phyloP scores from a whole-genome alignment of 2,329 filamentous ascomycete genomes.

The Neopestalotiopsis sp. region DNA sequence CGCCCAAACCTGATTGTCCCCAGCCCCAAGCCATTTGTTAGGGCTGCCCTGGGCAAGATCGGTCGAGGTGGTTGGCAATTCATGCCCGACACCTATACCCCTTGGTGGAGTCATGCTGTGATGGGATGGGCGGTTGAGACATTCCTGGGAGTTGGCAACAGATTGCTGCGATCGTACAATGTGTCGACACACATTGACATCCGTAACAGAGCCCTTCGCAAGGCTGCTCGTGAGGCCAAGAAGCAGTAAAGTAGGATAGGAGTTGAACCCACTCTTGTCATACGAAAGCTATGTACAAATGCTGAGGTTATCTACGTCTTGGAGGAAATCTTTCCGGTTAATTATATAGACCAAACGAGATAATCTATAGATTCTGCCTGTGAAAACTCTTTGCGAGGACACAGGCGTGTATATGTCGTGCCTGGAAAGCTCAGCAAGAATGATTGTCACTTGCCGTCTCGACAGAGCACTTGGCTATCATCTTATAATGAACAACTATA shows the following conservation, averaged over 20 bases:
- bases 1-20: constrained; percentile 80
- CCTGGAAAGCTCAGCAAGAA: too few species aligned
- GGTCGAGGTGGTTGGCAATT: constrained; percentile 81
- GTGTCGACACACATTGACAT: constrained; percentile 82
- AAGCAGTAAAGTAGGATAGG: constrained; percentile 49
- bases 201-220: constrained; percentile 79
- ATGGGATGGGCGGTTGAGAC: constrained; percentile 83
- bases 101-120: constrained; percentile 89
- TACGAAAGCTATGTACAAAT: neutral
- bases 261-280: neutral
- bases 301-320: neutral
- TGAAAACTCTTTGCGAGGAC: too few species aligned
- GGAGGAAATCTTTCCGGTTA: neutral
- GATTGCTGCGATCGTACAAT: constrained; percentile 55
- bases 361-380: too few species aligned
- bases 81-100: constrained; percentile 84
- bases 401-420: too few species aligned
- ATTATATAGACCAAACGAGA: too few species aligned
- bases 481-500: too few species aligned
- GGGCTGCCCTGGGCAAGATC: constrained; percentile 78
- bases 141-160: constrained; percentile 56
- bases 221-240: constrained; percentile 82
- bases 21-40: constrained; percentile 82
- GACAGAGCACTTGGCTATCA: too few species aligned
- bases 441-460: too few species aligned